Conservation (phyloP, 208 protist species). For the Phytomonas sp. region DNA sequence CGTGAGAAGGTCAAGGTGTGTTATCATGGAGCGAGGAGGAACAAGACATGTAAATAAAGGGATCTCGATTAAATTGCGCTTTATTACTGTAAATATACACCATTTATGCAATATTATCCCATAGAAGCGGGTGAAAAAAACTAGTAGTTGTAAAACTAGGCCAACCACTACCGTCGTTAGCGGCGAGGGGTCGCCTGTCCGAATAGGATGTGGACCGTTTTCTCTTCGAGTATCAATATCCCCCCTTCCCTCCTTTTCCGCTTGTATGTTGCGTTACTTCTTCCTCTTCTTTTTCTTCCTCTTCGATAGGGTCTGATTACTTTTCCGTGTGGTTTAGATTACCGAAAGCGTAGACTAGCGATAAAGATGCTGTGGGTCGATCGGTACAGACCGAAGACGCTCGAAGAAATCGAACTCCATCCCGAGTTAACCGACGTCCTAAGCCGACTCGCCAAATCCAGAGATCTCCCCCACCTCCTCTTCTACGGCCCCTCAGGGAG, state of each 20-base stretch:
- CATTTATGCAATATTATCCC: background rate
- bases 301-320: background rate
- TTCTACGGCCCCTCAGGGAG: conserved; percentile 96
- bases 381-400: conserved; percentile 95
- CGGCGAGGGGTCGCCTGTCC: background rate
- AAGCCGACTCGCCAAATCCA: conserved; percentile 64
- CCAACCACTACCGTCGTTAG: background rate
- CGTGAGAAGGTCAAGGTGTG: background rate
- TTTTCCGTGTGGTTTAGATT: background rate
- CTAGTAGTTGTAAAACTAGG: background rate
- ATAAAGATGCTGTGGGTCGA: conserved; percentile 97
- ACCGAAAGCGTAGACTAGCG: background rate
- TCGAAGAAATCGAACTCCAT: conserved; percentile 95
- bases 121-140: background rate
- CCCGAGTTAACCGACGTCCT: conserved; percentile 85
- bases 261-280: background rate
- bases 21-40: background rate
- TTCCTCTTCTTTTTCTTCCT: background rate
- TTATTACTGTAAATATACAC: background rate
- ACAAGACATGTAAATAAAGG: background rate
- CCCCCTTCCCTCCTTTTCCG: background rate
- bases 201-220: background rate
- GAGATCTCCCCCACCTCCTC: conserved; percentile 96
- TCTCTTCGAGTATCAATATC: background rate
- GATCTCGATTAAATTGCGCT: background rate